Base-by-base conservation (phyloP, 306 rosid genomes). In the Hippophae tibetana region DNA sequence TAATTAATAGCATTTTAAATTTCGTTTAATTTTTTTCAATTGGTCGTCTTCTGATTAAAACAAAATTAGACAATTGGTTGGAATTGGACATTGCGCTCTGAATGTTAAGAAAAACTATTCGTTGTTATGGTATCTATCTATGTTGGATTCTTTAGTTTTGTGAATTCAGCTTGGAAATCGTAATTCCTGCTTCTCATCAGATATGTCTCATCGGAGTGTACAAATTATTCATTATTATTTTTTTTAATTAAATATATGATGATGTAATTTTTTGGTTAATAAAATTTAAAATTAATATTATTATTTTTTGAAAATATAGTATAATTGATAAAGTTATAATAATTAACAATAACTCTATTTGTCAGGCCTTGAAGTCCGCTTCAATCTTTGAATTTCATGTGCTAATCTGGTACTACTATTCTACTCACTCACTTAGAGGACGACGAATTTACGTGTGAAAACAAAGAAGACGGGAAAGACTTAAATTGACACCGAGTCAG, bases 11-110 rank as follows among this genome's bases (percentile, higher is more conserved):
- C 23, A 18, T 18, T 18, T 18, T 18, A 18, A 18, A 18, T 18
- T 18, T 18, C 23, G 23, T 18, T 18, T n/a, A n/a, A n/a, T 61
- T 42, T 41, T 42, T 68, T 52, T 50, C 14, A 18, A 51, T 31
- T 31, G 38, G 38, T 31, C 38, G 1, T 52, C 27, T 65, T 10
- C 3, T 23, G 13, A 25, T 54, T 72, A 53, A 10, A 12, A 11
- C 12, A 49, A 49, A 61, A 57, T 71, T 72, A 62, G 69, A 63
- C 55, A 31, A 31, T 31, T 31, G 38, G 38, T 31, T 58, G 38
- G 5, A 31, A 31, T 31, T 65, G 70, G 79, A 85, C 90, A 83
- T 85, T 84, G 80, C 79, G 54, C 74, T 85, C 84, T 62, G 70
- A 79, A 74, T 74, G 74, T 63, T 68, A 52, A 46, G 46, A 63